phyloP scores from a whole-genome alignment of 345 rosid species.

The Euphorbia pulcherrima region DNA sequence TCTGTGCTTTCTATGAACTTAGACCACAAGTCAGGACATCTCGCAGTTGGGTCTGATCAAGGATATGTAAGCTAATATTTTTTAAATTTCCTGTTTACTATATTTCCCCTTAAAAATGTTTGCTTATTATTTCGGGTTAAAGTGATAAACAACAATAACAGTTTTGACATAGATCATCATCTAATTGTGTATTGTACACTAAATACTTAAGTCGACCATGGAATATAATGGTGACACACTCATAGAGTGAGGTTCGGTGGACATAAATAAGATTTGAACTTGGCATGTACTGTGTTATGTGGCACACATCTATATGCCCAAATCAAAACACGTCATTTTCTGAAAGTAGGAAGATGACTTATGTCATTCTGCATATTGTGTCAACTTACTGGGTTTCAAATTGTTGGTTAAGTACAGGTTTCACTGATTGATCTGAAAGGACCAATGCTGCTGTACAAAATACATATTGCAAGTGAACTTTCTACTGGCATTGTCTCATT shows the following conservation, averaged over 20 bases:
- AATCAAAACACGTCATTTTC: background rate
- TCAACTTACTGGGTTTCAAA: background rate
- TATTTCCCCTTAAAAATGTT: background rate
- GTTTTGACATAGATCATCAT: background rate
- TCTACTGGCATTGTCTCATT: constrained; percentile 58
- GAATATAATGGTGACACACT: background rate
- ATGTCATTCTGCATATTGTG: background rate
- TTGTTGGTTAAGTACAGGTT: constrained; percentile 41
- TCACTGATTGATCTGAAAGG: constrained; percentile 59
- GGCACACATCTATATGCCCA: background rate
- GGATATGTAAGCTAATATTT: constrained; percentile 66
- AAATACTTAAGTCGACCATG: background rate
- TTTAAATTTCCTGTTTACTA: background rate
- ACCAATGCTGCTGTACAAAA: constrained; percentile 43
- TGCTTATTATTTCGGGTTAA: background rate
- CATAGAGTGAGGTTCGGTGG: background rate
- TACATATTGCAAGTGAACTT: constrained; percentile 63
- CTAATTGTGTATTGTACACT: background rate
- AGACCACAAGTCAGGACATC: constrained; percentile 48
- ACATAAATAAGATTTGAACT: background rate
- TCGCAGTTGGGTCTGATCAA: constrained; percentile 75
- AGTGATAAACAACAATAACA: background rate
- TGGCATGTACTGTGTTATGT: too few relatives aligned
- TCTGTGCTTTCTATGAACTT: constrained; percentile 51
- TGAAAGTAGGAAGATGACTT: background rate